Evolutionary conservation across 208 protist genomes (phyloP), one percentile per base, ranked within the genome.

Genomic region (Crithidia sp.): DNA sequence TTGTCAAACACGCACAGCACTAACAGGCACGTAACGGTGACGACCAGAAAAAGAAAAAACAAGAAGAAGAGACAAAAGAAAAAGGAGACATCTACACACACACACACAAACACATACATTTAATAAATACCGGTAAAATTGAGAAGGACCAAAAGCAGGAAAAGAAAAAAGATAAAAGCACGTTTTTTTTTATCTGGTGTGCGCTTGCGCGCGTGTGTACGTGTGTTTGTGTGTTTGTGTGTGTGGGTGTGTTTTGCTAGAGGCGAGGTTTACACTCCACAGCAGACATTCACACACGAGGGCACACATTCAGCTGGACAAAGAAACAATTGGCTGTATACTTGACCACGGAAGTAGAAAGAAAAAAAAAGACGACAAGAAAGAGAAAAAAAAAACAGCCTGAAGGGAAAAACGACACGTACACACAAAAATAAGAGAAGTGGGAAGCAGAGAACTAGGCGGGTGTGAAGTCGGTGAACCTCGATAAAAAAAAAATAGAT

Each of bases 341-440:
- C 28, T 28, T 28, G 28, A 28, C 28, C 28, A 28, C 28, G 28
- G 3, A 45, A 53, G 10, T 4, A 6, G 28, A 41, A 54, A 47
- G 17, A 36, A 47, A 63, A 47, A 63, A 63, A 58, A 50, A 71
- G 14, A 14, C 43, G 5, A 1, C 28, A 28, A 28, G 28, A 28
- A 63, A 37, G 43, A 61, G 39, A 28, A 59, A 58, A 28, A 58
- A 28, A 57, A 13, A 59, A 45, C 5, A 36, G 12, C 16, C 17
- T 17, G 7, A 58, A 36, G 16, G n/a, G 52, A 56, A 70, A 60
- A 44, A 40, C 8, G n/a, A 64, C 36, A 63, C 41, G 2, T 59
- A 71, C 14, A 67, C 19, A 36, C 65, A 65, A 76, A 56, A 76
- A 54, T 54, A 43, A 52, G 54, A 52, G 43, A 63, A n/a, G 65